These are phyloP conservation scores for Thelephora terrestris DNA, from an alignment of 1,284 basidiomycete genomes.

Conservation along the genomic window DNA sequence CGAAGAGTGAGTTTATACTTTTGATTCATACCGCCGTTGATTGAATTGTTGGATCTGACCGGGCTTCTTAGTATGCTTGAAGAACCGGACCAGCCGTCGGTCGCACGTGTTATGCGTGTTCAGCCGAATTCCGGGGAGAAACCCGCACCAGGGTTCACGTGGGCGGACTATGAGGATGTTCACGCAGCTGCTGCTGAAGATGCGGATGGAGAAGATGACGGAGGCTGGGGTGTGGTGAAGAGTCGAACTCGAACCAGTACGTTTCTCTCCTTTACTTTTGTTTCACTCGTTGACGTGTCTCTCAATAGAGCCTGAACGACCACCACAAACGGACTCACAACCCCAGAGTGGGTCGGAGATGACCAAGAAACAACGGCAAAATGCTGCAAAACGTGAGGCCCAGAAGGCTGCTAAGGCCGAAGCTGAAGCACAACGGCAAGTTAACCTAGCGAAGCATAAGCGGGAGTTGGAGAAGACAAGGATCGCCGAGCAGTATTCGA, in stretches of 20 bases:
- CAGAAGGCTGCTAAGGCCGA: conserved; percentile 47
- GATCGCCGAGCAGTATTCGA: conserved; percentile 37
- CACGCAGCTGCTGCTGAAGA: conserved; percentile 39
- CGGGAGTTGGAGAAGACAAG: conserved; percentile 44
- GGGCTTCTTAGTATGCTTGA: conserved; percentile 44
- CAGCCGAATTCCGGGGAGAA: conserved; percentile 42
- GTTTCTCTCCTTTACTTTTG: conserved; percentile 12
- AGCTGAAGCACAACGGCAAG: conserved; percentile 41
- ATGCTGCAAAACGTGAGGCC: conserved; percentile 47
- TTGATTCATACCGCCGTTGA: conserved; percentile 4
- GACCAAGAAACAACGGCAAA: conserved; percentile 63
- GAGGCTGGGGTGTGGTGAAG: conserved; percentile 64
- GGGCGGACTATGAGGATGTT: conserved; percentile 68
- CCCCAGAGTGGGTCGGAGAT: conserved; percentile 29
- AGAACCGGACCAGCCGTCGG: conserved; percentile 40
- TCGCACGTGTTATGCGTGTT: conserved; percentile 55
- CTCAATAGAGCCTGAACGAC: background rate
- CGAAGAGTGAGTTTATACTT: conserved; percentile 42
- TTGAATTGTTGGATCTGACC: conserved; percentile 2
- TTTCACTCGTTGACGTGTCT: background rate
- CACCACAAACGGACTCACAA: conserved; percentile 5
- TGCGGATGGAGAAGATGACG: conserved; percentile 48
- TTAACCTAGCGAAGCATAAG: conserved; percentile 46
- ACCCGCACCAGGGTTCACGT: conserved; percentile 56
- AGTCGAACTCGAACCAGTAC: conserved; percentile 39